Evolutionary conservation across 140 eudicot genomes (phyloP), one percentile per base, ranked within the genome.

Genomic region (Anethum foeniculum): DNA sequence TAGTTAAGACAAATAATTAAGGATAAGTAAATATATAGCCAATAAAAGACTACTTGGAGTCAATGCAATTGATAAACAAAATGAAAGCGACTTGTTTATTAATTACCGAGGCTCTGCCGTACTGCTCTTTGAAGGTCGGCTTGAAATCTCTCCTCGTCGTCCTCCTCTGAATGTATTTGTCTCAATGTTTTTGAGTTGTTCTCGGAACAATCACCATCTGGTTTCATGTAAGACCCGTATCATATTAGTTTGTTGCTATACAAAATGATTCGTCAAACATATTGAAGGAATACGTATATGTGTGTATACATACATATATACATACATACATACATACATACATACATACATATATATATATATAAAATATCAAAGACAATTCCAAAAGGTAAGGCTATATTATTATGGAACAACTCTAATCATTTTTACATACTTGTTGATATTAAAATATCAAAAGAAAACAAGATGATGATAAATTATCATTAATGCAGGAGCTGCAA

Each of bases 81-180:
- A 25, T 36, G 16, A 41, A 10, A 41, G 28, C 9, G 32, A 23
- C 27, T 36, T 38, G 78, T 13, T 79, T 89, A 94, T 36, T 38
- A 54, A 5, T 79, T 89, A 94, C 98, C 98, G 43, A 94, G 94
- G 85, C 98, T 94, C 88, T 92, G 97, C 78, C 85, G 92, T 68
- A 94, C 96, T 77, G 98, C 98, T 89, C 86, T 91, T 86, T 94
- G 86, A 80, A 94, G 87, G 83, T 94, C 98, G 68, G 96, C 95
- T 88, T 92, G 97, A 86, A 92, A 94, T 85, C 95, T 88, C 84
- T 92, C 94, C 81, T 94, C 98, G 43, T 89, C 96, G 64, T 92
- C 97, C 76, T 92, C 97, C 79, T 90, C 96, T 44, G 88, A 90
- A 79, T 83, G 91, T 85, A 86, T 83, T 79, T 86, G 90, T 82